phyloP scores from a whole-genome alignment of 345 rosid genomes.

The Melastoma malabathricum region DNA sequence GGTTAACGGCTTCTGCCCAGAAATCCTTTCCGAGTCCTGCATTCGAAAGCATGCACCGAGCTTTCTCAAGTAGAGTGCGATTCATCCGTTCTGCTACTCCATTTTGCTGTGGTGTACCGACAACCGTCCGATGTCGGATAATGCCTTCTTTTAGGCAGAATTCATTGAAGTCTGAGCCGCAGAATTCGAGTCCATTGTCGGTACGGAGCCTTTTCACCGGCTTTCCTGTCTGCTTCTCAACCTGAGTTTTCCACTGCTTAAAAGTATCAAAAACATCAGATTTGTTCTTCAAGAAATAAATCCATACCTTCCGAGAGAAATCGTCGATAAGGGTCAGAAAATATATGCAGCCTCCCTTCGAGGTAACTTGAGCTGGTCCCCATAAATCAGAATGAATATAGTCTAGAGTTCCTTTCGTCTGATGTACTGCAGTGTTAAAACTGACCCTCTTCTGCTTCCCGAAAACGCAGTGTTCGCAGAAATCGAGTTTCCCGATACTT shows the following conservation, averaged over 20 bases:
- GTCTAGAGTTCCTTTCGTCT: neutral
- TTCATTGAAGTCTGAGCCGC: neutral
- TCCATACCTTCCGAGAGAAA: neutral
- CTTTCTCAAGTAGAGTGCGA: neutral
- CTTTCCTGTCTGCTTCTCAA: neutral
- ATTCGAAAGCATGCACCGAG: constrained; percentile 1
- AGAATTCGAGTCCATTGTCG: constrained; percentile 2
- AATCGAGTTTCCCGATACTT: neutral
- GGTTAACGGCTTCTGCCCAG: neutral
- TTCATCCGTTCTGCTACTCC: neutral
- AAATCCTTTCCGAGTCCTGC: neutral
- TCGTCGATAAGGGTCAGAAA: constrained; percentile 2
- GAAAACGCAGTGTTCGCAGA: neutral
- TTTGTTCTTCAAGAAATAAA: constrained; percentile 1
- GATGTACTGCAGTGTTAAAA: neutral
- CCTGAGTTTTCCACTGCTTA: neutral
- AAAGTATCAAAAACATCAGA: neutral
- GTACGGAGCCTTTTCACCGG: neutral
- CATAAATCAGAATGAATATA: neutral
- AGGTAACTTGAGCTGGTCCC: neutral
- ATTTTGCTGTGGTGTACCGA: neutral
- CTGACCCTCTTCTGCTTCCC: neutral
- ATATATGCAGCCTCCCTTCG: neutral
- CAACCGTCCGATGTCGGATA: neutral
- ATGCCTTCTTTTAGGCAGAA: neutral